These are phyloP conservation scores for Metschnikowia gelsemii DNA, from an alignment of 805 yeast genomes.

Conservation along the genomic window DNA sequence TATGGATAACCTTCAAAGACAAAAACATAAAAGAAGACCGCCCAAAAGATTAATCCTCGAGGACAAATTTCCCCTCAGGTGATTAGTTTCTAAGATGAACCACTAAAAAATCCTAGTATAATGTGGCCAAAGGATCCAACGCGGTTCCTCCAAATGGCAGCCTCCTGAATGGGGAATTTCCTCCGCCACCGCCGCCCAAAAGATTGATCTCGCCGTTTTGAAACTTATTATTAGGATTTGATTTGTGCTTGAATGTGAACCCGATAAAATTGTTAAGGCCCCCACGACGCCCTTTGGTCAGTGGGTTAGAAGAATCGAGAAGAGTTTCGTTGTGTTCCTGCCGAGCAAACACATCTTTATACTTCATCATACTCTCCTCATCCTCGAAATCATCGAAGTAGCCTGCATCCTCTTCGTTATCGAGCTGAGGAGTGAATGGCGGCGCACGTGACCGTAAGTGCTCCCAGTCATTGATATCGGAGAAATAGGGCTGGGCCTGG, in stretches of 20 bases:
- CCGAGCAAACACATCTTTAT: slow-evolving; percentile 94
- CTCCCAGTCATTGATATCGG: slow-evolving; percentile 74
- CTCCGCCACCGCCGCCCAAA: slow-evolving; percentile 24
- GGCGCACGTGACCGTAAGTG: slow-evolving; percentile 69
- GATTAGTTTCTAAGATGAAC: no score
- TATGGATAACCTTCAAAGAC: no score
- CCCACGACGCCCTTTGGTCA: no score
- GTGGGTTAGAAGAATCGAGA: slow-evolving; percentile 56
- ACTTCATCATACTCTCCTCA: slow-evolving; percentile 95
- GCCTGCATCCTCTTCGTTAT: slow-evolving; percentile 97
- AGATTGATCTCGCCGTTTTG: slow-evolving; percentile 38
- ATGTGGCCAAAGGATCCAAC: slow-evolving; percentile 45
- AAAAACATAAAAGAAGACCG: no score
- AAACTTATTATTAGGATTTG: slow-evolving; percentile 52
- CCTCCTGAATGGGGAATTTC: slow-evolving; percentile 8
- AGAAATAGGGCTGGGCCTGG: slow-evolving; percentile 74
- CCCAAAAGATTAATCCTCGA: no score
- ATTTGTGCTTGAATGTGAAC: slow-evolving; percentile 89
- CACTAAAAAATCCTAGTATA: no score
- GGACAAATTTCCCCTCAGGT: no score
- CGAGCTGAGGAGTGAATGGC: slow-evolving; percentile 95
- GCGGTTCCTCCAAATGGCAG: slow-evolving; percentile 25
- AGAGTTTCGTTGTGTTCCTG: slow-evolving; percentile 79
- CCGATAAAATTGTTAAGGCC: slow-evolving; percentile 82
- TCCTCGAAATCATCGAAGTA: slow-evolving; percentile 96